These are phyloP conservation scores for Hypocreales sp. DNA, from an alignment of 2,329 filamentous ascomycete species.

Conservation along the genomic window DNA sequence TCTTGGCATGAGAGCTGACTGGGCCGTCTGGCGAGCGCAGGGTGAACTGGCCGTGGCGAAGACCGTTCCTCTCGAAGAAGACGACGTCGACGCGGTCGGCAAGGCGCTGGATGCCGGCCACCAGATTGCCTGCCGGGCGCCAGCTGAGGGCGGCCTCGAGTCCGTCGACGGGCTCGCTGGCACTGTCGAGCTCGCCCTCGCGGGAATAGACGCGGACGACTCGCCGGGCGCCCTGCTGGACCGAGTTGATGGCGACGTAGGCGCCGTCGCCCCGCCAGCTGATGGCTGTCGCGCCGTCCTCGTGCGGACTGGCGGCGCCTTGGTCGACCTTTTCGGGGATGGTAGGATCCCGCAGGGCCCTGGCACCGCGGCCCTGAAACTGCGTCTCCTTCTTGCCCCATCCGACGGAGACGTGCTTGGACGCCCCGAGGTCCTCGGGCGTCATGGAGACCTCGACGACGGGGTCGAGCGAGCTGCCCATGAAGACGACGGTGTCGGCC, in stretches of 20 bases:
- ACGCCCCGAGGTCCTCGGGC: slow-evolving; percentile 66
- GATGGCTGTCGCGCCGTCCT: slow-evolving; percentile 57
- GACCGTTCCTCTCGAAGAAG: slow-evolving; percentile 95
- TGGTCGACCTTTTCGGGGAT: slow-evolving; percentile 86
- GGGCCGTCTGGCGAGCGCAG: slow-evolving; percentile 50
- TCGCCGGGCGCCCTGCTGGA: slow-evolving; percentile 54
- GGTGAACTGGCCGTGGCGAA: slow-evolving; percentile 90
- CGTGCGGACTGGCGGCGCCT: slow-evolving; percentile 57
- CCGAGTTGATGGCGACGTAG: slow-evolving; percentile 71
- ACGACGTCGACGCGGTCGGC: slow-evolving; percentile 60
- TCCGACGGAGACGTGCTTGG: slow-evolving; percentile 86
- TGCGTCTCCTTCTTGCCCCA: slow-evolving; percentile 99
- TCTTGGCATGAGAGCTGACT: slow-evolving; percentile 35
- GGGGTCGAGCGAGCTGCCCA: slow-evolving; percentile 83
- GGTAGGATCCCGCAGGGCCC: slow-evolving; percentile 79
- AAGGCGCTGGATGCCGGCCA: slow-evolving; percentile 71
- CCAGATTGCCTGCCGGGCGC: slow-evolving; percentile 79
- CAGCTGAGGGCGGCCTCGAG: slow-evolving; percentile 81
- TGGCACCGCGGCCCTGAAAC: slow-evolving; percentile 82
- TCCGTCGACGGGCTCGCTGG: slow-evolving; percentile 86
- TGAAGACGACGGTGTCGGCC: slow-evolving; percentile 67
- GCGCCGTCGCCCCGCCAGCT: slow-evolving; percentile 93
- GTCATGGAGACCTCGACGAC: slow-evolving; percentile 61
- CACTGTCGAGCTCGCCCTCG: slow-evolving; percentile 80
- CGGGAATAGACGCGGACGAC: slow-evolving; percentile 82